phyloP scores from a whole-genome alignment of 345 rosid genomes.

The Brassica rapa region DNA sequence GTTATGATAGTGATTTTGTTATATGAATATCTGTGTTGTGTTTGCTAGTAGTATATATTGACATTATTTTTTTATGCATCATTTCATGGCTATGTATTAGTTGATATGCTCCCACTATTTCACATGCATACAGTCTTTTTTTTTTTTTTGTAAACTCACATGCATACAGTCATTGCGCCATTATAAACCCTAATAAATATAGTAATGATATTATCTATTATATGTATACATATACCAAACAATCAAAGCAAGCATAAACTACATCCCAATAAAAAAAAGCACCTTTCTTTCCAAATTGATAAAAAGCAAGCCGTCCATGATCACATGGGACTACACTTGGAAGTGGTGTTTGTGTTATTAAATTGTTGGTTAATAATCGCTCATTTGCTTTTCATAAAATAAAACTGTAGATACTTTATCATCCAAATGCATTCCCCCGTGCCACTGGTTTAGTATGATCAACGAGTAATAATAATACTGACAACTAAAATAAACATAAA shows the following conservation, averaged over 20 bases:
- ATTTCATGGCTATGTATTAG: constrained; percentile 3
- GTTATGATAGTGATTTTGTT: constrained; percentile 11
- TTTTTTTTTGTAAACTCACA: no score
- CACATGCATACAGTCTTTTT: constrained; percentile 35
- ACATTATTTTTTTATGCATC: background rate
- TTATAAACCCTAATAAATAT: constrained; percentile 7
- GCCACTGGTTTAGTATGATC: constrained; percentile 26
- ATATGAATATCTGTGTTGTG: constrained; percentile 1
- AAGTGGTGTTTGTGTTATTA: constrained; percentile 28
- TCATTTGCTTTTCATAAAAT: background rate
- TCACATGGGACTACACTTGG: constrained; percentile 40
- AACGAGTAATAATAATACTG: background rate
- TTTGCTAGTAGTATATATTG: constrained; percentile 5
- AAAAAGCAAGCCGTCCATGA: constrained; percentile 25
- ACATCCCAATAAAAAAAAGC: background rate
- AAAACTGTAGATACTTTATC: background rate
- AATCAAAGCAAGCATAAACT: background rate
- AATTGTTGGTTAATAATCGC: background rate
- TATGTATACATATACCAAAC: background rate
- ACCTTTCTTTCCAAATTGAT: background rate
- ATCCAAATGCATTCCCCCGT: constrained; percentile 42
- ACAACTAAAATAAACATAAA: background rate
- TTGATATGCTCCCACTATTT: constrained; percentile 14
- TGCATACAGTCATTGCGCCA: constrained; percentile 22
- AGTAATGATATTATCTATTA: no score